A percentile compares a stretch with the other conserved stretches of the same genome.
phyloP scores from a whole-genome alignment of 345 rosid species.

The Syzygium oleosum region DNA sequence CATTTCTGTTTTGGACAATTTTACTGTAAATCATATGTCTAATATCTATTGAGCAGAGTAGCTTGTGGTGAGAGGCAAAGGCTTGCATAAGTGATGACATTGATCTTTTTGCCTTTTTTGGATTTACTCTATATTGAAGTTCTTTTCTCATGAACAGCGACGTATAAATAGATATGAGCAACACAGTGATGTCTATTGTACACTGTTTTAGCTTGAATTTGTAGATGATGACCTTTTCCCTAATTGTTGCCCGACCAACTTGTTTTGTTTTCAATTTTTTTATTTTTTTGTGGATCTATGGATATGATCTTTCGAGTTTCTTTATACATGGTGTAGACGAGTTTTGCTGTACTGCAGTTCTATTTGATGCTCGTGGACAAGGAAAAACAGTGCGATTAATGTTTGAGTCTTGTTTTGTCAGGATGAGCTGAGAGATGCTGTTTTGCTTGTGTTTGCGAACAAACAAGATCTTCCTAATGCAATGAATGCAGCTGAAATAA shows the following conservation, averaged over 20 bases:
- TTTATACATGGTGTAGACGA: background rate
- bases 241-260: background rate
- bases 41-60: background rate
- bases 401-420: slow-evolving; percentile 4
- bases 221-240: background rate
- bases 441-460: slow-evolving; percentile 86
- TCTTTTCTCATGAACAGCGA: background rate
- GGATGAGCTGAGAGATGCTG: slow-evolving; percentile 89
- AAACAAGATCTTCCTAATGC: slow-evolving; percentile 94
- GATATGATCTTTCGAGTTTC: background rate
- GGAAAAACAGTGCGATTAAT: background rate
- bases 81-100: background rate
- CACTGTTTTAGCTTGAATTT: background rate
- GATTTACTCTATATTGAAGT: background rate
- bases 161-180: background rate
- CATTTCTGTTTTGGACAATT: background rate
- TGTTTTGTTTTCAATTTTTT: accelerated
- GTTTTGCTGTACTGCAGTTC: background rate
- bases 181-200: background rate
- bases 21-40: background rate
- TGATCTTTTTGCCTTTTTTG: background rate
- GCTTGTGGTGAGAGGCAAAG: background rate
- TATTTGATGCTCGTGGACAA: background rate
- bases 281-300: background rate
- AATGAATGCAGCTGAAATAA: slow-evolving; percentile 93